Conservation (phyloP, 2,329 filamentous ascomycete genomes). For the Alternaria arbusti region DNA sequence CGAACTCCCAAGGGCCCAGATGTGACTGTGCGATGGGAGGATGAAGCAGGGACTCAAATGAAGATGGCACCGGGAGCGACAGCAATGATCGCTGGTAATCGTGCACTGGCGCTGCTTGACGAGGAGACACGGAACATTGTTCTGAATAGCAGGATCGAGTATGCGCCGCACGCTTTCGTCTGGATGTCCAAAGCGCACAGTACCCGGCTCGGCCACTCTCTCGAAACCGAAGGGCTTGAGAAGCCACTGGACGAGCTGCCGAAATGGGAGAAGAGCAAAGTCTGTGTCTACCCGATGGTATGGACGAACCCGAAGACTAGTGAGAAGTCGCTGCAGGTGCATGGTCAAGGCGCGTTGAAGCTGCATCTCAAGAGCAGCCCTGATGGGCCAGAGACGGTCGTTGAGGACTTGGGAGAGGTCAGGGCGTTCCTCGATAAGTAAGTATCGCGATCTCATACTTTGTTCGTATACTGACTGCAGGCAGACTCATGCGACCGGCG, state of each 20-base stretch:
- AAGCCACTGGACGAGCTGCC: constrained; percentile 12
- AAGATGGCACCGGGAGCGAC: neutral
- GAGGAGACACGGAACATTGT: neutral
- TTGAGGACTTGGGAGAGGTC: neutral
- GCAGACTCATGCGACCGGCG: constrained; percentile 11
- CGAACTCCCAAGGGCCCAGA: neutral
- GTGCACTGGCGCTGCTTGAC: neutral
- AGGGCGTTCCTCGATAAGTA: neutral
- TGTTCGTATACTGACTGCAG: neutral
- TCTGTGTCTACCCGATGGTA: constrained; percentile 17
- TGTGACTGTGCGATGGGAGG: neutral
- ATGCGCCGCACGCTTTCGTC: constrained; percentile 54
- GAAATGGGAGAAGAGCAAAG: constrained; percentile 9
- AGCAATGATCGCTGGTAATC: neutral
- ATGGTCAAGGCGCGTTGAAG: constrained; percentile 4
- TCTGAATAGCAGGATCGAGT: constrained; percentile 49
- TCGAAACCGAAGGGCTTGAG: constrained; percentile 14
- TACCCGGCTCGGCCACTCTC: constrained; percentile 8
- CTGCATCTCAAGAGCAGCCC: neutral
- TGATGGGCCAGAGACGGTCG: neutral
- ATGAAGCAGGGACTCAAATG: neutral
- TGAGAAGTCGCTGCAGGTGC: constrained; percentile 15
- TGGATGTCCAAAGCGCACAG: constrained; percentile 19
- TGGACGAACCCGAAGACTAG: constrained; percentile 17
- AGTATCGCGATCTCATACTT: accelerated